These are phyloP conservation scores for Protomyces lactucae-debilis DNA, from an alignment of 1,139 yeast species.

Conservation along the genomic window DNA sequence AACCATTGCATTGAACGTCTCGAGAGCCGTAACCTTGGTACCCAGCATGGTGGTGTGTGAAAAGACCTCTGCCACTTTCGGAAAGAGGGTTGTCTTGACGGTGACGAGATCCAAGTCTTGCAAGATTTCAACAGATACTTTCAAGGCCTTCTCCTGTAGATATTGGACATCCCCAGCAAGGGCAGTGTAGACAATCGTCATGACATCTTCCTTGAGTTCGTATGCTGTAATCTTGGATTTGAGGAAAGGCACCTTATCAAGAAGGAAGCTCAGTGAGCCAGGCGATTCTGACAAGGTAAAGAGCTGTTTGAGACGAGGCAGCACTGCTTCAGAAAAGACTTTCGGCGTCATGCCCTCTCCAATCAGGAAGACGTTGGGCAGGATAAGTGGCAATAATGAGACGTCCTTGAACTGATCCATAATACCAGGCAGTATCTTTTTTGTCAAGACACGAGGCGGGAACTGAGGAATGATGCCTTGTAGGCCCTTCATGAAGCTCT, in stretches of 20 bases:
- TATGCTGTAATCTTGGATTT: constrained; percentile 49
- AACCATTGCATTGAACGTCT: constrained; percentile 57
- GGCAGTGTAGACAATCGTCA: constrained; percentile 40
- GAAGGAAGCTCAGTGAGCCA: constrained; percentile 50
- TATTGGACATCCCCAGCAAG: constrained; percentile 41
- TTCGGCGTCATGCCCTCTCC: constrained; percentile 66
- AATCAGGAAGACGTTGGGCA: constrained; percentile 58
- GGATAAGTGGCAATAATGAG: constrained; percentile 51
- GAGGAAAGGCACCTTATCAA: constrained; percentile 54
- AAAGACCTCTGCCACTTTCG: constrained; percentile 65
- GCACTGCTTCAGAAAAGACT: constrained; percentile 69
- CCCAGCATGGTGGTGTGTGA: constrained; percentile 77
- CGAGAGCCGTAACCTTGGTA: constrained; percentile 67
- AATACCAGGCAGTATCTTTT: constrained; percentile 70
- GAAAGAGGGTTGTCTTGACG: constrained; percentile 67
- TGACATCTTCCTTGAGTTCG: constrained; percentile 41
- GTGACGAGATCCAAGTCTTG: constrained; percentile 63
- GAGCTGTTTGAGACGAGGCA: constrained; percentile 46
- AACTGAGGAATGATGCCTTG: constrained; percentile 57
- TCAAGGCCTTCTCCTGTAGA: constrained; percentile 56
- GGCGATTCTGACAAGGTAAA: constrained; percentile 44
- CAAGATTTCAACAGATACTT: constrained; percentile 46
- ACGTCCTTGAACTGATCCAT: constrained; percentile 48
- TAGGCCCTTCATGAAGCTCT: constrained; percentile 64
- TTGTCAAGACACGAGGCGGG: constrained; percentile 63